Base-by-base conservation (phyloP, 306 rosid species). In the Astragalus glycyphyllos region DNA sequence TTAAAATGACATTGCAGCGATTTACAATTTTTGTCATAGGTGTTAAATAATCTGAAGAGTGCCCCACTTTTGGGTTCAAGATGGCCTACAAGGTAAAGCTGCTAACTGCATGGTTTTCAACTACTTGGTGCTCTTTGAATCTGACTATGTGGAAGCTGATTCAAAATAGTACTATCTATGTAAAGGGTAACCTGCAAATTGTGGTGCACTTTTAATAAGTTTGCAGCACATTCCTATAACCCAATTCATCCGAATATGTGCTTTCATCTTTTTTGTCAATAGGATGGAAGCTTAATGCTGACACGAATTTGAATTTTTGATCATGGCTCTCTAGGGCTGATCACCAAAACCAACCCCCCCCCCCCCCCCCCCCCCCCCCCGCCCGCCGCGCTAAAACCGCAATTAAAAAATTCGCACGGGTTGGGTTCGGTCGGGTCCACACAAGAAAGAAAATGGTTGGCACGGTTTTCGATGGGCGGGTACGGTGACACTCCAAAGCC, bases 11-110 rank as follows among this genome's bases (percentile, higher is more conserved):
- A n/a, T 50, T 65, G 12, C 13, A 3, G 2, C 10, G 41, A 11
- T 75, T 73, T 60, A 11, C 41, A 51, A 8, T 61, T 17, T 78
- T 40, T 71, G 61, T 71, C 45, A n/a, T 73, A 78, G 87, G 79
- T 20, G 31, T 41, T 46, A 45, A 11, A 42, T 57, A 9, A 56
- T 68, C 42, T 42, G 29, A 53, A n/a, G 44, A 45, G 13, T 56
- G 23, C 73, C 59, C 72, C 71, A 35, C 68, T 65, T 75, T 44
- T 32, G 76, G 71, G 34, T 71, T 69, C 42, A 75, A 76, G 69
- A 59, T 55, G 32, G 37, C 68, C 46, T 51, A 63, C 67, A 62
- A 34, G 54, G 61, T 65, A 74, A 29, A 59, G 53, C 54, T 67
- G 73, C 72, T 8, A 14, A 63, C 58, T 40, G 56, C 34, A 14